Conservation (phyloP, 2,329 filamentous ascomycete species). For the Anthostomella pinea region DNA sequence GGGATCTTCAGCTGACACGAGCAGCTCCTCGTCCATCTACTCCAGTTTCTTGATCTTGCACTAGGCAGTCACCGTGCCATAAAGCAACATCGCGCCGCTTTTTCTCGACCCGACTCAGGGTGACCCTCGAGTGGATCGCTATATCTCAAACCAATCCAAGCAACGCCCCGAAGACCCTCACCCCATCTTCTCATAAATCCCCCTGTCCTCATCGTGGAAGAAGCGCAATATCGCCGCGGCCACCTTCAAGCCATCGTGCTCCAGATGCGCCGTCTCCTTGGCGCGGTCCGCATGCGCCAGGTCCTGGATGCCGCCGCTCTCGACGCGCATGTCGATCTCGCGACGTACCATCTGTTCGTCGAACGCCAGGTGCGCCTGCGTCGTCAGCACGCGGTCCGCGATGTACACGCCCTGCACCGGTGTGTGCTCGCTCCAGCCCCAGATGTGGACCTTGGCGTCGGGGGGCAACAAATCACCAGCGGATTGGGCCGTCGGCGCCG, state of each 20-base stretch:
- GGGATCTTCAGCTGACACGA: too few species aligned
- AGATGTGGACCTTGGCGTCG: conserved; percentile 45
- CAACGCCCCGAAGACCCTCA: too few species aligned
- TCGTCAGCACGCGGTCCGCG: conserved; percentile 61
- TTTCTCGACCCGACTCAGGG: too few species aligned
- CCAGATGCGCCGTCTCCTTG: conserved; percentile 56
- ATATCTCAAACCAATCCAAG: too few species aligned
- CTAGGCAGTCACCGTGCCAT: too few species aligned
- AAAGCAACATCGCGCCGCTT: too few species aligned
- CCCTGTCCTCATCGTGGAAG: conserved; percentile 50
- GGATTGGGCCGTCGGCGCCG: conserved; percentile 54
- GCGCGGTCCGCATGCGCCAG: conserved; percentile 61
- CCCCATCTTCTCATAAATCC: too few species aligned
- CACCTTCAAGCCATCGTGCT: conserved; percentile 69
- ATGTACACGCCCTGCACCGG: conserved; percentile 72
- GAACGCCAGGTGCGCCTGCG: conserved; percentile 81
- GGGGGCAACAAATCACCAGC: conserved; percentile 35
- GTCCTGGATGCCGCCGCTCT: conserved; percentile 59
- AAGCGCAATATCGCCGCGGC: conserved; percentile 63
- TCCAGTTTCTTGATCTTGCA: too few species aligned
- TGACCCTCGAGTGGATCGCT: too few species aligned
- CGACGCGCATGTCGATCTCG: conserved; percentile 58
- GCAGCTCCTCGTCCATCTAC: too few species aligned
- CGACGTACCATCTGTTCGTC: conserved; percentile 64
- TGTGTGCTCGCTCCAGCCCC: conserved; percentile 65